Percentiles rank a stretch among this genome's conserved stretches.
phyloP scores from a whole-genome alignment of 768 basidiomycete species.

The Xerocomellus dryophilus region DNA sequence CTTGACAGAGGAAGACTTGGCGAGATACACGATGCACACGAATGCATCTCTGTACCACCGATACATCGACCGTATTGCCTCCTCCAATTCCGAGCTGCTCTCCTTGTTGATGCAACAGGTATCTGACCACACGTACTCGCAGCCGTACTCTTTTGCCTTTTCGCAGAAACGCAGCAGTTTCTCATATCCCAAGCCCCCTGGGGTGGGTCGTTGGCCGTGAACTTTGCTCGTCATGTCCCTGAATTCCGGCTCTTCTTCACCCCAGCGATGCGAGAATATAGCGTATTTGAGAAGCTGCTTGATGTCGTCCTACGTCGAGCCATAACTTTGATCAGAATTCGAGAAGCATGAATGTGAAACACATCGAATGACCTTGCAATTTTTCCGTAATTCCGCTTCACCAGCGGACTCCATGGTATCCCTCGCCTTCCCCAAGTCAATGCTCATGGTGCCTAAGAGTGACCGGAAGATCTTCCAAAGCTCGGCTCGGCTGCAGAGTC shows the following conservation, averaged over 20 bases:
- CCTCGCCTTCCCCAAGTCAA: conserved; percentile 1
- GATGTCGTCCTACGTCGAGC: background rate
- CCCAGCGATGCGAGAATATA: conserved; percentile 21
- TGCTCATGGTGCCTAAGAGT: background rate
- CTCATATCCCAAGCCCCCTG: conserved; percentile 2
- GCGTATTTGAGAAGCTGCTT: conserved; percentile 11
- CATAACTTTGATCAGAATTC: background rate
- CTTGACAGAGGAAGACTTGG: background rate
- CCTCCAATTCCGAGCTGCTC: conserved; percentile 12
- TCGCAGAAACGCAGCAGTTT: conserved; percentile 15
- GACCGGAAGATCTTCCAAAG: conserved; percentile 5
- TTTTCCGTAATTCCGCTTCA: background rate
- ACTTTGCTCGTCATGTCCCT: conserved; percentile 10
- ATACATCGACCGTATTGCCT: conserved; percentile 14
- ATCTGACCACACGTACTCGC: conserved; percentile 23
- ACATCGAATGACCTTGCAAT: background rate
- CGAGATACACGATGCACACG: conserved; percentile 14
- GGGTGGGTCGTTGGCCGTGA: background rate
- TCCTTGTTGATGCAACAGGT: conserved; percentile 20
- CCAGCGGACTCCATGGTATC: background rate
- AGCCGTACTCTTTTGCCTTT: conserved; percentile 12
- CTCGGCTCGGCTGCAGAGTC: conserved; percentile 4
- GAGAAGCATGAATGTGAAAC: background rate
- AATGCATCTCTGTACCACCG: conserved; percentile 13
- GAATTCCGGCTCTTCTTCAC: conserved; percentile 14